Evolutionary conservation across 306 rosid genomes (phyloP).

Genomic region (Alnus glutinosa): DNA sequence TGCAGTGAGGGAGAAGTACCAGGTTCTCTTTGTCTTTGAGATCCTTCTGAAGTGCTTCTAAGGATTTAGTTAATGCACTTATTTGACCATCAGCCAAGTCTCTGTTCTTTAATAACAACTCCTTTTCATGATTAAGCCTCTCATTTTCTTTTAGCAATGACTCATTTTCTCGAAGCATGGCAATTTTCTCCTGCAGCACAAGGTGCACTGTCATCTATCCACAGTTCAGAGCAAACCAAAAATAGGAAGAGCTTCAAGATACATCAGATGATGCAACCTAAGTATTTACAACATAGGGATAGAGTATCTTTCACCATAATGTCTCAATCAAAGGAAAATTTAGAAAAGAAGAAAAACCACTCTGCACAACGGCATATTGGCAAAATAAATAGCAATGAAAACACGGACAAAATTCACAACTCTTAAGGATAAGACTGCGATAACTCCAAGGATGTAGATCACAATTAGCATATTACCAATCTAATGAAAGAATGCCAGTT

Average conservation of each 20-base stretch:
- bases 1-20: constrained; percentile 48
- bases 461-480: neutral
- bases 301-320: neutral
- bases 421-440: neutral
- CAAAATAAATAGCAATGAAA: neutral
- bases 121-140: constrained; percentile 64
- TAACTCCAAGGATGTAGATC: neutral
- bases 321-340: neutral
- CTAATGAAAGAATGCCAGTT: neutral
- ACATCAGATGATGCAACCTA: neutral
- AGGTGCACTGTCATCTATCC: constrained; percentile 21
- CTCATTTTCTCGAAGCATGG: constrained; percentile 65
- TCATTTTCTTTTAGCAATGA: constrained; percentile 57
- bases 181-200: constrained; percentile 73
- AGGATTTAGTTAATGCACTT: constrained; percentile 64
- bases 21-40: constrained; percentile 75
- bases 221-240: neutral
- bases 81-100: constrained; percentile 69
- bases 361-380: neutral
- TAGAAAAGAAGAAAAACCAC: neutral
- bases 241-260: neutral
- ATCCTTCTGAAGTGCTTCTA: constrained; percentile 80
- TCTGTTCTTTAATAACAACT: constrained; percentile 58
- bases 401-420: neutral
- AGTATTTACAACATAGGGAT: neutral